Conservation (phyloP, 1,284 basidiomycete species). For the Puccinia novopanici region DNA sequence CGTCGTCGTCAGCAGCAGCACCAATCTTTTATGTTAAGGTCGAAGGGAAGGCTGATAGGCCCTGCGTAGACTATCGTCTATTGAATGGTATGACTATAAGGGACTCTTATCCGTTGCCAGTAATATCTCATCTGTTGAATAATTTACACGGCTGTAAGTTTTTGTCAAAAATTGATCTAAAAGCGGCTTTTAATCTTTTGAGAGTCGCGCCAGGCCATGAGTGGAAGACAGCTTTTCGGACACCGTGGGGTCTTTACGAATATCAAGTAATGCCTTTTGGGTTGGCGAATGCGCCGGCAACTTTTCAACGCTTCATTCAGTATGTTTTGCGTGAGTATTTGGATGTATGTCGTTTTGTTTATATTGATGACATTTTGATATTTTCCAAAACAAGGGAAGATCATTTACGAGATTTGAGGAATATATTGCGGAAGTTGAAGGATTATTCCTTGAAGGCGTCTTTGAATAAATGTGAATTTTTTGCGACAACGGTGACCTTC, state of each 20-base stretch:
- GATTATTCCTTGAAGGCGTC: not conserved
- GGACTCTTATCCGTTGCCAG: slow-evolving; percentile 52
- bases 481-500: not conserved
- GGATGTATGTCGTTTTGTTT: no score
- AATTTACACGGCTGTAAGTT: slow-evolving; percentile 40
- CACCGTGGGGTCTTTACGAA: slow-evolving; percentile 46
- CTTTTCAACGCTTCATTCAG: slow-evolving; percentile 57
- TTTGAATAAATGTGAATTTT: no score
- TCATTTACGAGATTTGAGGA: slow-evolving; percentile 23
- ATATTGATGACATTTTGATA: slow-evolving; percentile 60
- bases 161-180: slow-evolving; percentile 53
- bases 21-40: no score
- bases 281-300: slow-evolving; percentile 59
- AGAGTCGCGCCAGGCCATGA: no score
- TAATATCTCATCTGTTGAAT: slow-evolving; percentile 52
- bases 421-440: not conserved
- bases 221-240: slow-evolving; percentile 53
- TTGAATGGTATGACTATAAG: slow-evolving; percentile 22
- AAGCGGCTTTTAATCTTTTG: slow-evolving; percentile 52
- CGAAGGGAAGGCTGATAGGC: not conserved
- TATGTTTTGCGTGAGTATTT: slow-evolving; percentile 55
- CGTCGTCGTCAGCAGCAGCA: no score
- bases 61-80: not conserved
- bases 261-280: slow-evolving; percentile 52
- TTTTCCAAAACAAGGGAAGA: slow-evolving; percentile 61